Evolutionary conservation across 768 basidiomycete genomes (phyloP).

Genomic region (Clitopilus hobsonii): DNA sequence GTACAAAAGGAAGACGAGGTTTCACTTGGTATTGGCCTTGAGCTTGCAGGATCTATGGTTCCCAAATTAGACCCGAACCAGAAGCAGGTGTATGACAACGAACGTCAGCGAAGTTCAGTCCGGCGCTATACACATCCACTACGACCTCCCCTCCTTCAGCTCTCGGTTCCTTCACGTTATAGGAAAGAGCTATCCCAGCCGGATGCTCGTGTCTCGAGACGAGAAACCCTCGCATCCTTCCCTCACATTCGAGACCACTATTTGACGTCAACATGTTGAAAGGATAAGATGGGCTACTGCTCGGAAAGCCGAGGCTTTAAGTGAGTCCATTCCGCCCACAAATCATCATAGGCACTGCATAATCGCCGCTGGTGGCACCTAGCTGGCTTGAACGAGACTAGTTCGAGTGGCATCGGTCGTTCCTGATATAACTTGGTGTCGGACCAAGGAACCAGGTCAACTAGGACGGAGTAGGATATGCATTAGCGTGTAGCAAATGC

Average conservation of each 20-base stretch:
- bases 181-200: background rate
- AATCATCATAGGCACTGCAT: background rate
- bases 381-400: background rate
- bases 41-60: background rate
- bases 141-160: background rate
- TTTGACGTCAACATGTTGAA: background rate
- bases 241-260: background rate
- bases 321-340: too few species aligned
- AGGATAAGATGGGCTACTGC: background rate
- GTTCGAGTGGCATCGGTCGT: background rate
- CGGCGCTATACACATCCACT: background rate
- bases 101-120: background rate
- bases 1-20: background rate
- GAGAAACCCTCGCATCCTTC: background rate
- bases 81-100: background rate
- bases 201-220: background rate
- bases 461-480: too few species aligned
- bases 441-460: too few species aligned
- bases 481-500: too few species aligned
- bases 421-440: too few species aligned
- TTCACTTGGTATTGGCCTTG: background rate
- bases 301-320: background rate
- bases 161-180: background rate
- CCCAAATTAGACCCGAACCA: background rate
- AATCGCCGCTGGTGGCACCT: background rate